Evolutionary conservation across 2,329 filamentous ascomycete species (phyloP), one percentile per base, ranked within the genome.

Genomic region (Pseudogymnoascus sp.): DNA sequence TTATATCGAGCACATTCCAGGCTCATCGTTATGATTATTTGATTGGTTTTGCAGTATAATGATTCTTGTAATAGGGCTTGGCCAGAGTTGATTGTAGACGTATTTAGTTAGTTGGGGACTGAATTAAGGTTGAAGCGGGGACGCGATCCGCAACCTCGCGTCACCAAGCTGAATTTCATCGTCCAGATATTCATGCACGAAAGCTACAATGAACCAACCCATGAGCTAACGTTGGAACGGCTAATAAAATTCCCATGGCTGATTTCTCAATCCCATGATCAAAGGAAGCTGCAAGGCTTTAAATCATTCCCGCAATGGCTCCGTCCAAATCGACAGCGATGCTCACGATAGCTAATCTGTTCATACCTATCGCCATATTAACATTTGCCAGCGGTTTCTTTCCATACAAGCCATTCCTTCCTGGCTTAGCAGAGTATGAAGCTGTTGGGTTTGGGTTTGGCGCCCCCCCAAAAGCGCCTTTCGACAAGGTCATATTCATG

Each of bases 401-500:
- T 73, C 95, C 95, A 7, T 97, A 97, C 77, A 99, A 99, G 73
- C 92, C 95, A 2, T 89, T 96, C 68, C 82, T 99, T 59, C 87
- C 93, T 10, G 95, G 95, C 3, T 79, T 96, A 57, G 93, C 95
- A 9, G 79, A 83, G 67, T 89, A 87, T 75, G 82, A 85, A 66
- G 71, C 82, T 60, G 73, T 83, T 28, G 77, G 80, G 57, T 80
- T 83, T 77, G 77, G 80, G 60, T 80, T 83, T 77, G 85, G 79
- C 19, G 71, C 76, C 57, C 81, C 81, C 6, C 86, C 89, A 2
- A 76, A 80, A 60, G 83, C 90, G 35, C 86, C 89, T 0, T 99
- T 99, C 75, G 87, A 97, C 76, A 92, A 88, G 71, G 80, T 97
- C 62, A 81, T 99, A 62, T 97, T 99, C 75, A 97, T 99, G 93